Base-by-base conservation (phyloP, 2,329 filamentous ascomycete genomes). In the Ascomycota sp. region DNA sequence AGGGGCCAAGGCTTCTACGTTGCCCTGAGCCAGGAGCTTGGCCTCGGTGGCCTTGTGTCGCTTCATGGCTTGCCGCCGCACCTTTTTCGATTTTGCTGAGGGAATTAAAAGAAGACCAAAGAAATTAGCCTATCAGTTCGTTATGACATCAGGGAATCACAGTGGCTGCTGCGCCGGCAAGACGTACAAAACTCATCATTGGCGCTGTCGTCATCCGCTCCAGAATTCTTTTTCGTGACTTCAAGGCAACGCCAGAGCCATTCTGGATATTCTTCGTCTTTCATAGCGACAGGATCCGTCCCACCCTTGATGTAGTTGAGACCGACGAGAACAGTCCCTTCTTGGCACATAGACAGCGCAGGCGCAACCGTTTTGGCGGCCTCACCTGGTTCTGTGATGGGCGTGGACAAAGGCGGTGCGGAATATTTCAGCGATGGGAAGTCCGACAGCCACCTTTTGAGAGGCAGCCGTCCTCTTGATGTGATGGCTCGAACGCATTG, bases 11-110 rank as follows among this genome's bases (percentile, higher is more conserved):
- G 69, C 62, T 35, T 71, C 71, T 11, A 76, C 55, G 55, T 83
- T 68, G 47, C 75, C 71, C 33, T 70, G 61, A 36, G 72, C 66
- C 47, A 73, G 52, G 47, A 80, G 48, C 55, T 64, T 54, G 51
- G 64, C 56, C 58, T 78, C 68, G 16, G 60, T 44, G 21, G 56
- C 49, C 36, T 67, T 62, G 47, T 66, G 62, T 52, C 64, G 62
- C 55, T 73, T 83, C 30, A 72, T 70, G 7, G 80, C 80, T 36
- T 76, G 51, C 36, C 71, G 66, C 38, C 80, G 72, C 52, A 82
- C 72, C 50, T 84, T 86, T 54, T 81, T 83, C 25, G 77, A 84
- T 67, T 89, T 89, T 38, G 78, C 77, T 83, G 39, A 37, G 25
- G 24, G 26, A 21, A 21, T 21, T 3, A 21, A 21, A 21, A 21